Percentiles rank a stretch among this genome's conserved stretches.
Conservation (phyloP, 2,329 filamentous ascomycete species). For the Dactylellina cionopaga region DNA sequence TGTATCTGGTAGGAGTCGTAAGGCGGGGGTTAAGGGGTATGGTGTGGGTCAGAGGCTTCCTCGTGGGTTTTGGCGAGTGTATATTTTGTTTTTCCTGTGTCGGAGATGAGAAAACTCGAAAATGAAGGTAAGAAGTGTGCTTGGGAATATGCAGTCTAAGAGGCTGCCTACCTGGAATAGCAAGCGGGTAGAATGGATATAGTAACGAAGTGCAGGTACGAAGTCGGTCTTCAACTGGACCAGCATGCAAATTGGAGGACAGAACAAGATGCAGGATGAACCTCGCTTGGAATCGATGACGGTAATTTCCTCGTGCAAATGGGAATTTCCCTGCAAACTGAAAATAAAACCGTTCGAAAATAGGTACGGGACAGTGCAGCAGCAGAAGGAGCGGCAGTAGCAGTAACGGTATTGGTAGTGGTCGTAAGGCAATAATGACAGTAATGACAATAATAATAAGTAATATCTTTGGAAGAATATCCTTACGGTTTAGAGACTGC, state of each 20-base stretch:
- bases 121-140: slow-evolving; percentile 36
- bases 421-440: background rate
- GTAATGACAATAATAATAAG: background rate
- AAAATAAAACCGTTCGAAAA: too few species aligned
- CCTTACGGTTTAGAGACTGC: too few species aligned
- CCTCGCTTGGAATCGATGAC: slow-evolving; percentile 29
- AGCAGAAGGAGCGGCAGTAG: background rate
- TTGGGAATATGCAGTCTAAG: slow-evolving; percentile 37
- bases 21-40: slow-evolving; percentile 52
- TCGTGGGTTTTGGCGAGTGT: slow-evolving; percentile 50
- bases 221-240: too few species aligned
- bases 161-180: slow-evolving; percentile 53
- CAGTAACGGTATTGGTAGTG: background rate
- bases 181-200: slow-evolving; percentile 41
- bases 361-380: background rate
- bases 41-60: slow-evolving; percentile 53
- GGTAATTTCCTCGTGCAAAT: slow-evolving; percentile 35
- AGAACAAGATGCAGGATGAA: slow-evolving; percentile 18
- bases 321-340: slow-evolving; percentile 34
- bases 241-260: too few species aligned
- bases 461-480: too few species aligned
- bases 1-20: slow-evolving; percentile 44
- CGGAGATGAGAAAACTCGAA: slow-evolving; percentile 47
- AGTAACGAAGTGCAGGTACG: background rate
- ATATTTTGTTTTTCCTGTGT: slow-evolving; percentile 36